Conservation (phyloP, 1,139 yeast genomes). For the Hansenula anomala region DNA sequence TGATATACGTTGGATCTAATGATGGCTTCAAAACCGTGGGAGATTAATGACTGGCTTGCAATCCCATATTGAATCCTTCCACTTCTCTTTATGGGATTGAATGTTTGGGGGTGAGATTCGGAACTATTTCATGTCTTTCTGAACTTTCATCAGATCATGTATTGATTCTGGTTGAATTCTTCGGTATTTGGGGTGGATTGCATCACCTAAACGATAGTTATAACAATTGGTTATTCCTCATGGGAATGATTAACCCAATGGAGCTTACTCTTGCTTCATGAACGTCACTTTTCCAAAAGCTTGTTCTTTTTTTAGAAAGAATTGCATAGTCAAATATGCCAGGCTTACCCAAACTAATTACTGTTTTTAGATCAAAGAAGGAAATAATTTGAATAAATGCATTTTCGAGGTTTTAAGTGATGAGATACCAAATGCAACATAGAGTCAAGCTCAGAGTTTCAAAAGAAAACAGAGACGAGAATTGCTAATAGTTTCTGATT, state of each 20-base stretch:
- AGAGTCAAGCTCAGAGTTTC: conserved; percentile 90
- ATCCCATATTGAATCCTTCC: not conserved
- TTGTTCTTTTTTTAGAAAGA: conserved; percentile 26
- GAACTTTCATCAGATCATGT: not conserved
- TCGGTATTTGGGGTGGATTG: conserved; percentile 57
- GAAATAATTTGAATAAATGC: not conserved
- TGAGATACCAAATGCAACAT: conserved; percentile 80
- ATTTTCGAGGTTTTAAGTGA: conserved; percentile 34
- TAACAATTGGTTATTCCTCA: conserved; percentile 52
- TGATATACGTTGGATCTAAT: too few species aligned
- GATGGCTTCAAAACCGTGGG: too few species aligned
- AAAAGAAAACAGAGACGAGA: conserved; percentile 40
- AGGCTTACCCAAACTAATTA: conserved; percentile 23
- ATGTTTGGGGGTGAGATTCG: not conserved
- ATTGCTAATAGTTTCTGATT: conserved; percentile 31
- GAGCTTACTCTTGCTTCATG: conserved; percentile 84
- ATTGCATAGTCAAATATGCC: conserved; percentile 73
- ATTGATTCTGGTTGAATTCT: conserved; percentile 9
- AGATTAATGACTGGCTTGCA: not conserved
- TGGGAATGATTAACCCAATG: conserved; percentile 62
- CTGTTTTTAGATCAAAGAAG: too few species aligned
- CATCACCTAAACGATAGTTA: conserved; percentile 70
- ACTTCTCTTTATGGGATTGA: conserved; percentile 1
- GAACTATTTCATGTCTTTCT: not conserved
- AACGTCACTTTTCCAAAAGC: conserved; percentile 28